Conservation (phyloP, 2,329 filamentous ascomycete species). For the Phyllosticta capitalensis region DNA sequence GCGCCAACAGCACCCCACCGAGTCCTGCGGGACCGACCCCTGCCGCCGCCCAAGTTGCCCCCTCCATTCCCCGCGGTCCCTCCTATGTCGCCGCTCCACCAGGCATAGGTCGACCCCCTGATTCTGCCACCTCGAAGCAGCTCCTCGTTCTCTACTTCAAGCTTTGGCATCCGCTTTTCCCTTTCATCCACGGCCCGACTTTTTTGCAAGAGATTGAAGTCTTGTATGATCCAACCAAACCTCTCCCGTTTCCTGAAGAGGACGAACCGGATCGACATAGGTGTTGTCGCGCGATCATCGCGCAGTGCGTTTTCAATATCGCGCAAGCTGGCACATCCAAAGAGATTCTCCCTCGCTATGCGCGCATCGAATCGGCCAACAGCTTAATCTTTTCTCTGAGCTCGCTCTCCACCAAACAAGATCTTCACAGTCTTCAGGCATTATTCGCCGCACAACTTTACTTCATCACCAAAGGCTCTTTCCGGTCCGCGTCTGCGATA, state of each 20-base stretch:
- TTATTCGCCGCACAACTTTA: constrained; percentile 46
- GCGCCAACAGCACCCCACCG: background rate
- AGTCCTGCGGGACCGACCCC: background rate
- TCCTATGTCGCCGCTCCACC: constrained; percentile 8
- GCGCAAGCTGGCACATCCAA: constrained; percentile 4
- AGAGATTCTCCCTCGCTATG: constrained; percentile 2
- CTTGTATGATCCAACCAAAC: constrained; percentile 7
- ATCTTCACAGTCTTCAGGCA: constrained; percentile 31
- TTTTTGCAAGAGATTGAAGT: constrained; percentile 29
- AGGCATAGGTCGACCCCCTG: constrained; percentile 5
- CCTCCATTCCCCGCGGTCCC: constrained; percentile 4
- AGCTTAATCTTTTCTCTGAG: constrained; percentile 9
- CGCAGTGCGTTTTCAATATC: constrained; percentile 8
- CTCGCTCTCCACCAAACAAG: constrained; percentile 9
- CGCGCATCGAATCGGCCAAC: constrained; percentile 10
- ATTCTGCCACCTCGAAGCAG: background rate
- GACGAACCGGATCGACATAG: constrained; percentile 8
- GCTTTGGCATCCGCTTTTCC: constrained; percentile 49
- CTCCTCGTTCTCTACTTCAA: constrained; percentile 38
- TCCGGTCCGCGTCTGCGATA: constrained; percentile 48
- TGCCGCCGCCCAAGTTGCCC: background rate
- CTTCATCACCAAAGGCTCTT: constrained; percentile 45
- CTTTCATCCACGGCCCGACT: constrained; percentile 46
- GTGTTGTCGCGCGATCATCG: constrained; percentile 8
- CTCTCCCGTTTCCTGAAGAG: background rate